Evolutionary conservation across 805 yeast genomes (phyloP).

Genomic region (Suhomyces vadensis): DNA sequence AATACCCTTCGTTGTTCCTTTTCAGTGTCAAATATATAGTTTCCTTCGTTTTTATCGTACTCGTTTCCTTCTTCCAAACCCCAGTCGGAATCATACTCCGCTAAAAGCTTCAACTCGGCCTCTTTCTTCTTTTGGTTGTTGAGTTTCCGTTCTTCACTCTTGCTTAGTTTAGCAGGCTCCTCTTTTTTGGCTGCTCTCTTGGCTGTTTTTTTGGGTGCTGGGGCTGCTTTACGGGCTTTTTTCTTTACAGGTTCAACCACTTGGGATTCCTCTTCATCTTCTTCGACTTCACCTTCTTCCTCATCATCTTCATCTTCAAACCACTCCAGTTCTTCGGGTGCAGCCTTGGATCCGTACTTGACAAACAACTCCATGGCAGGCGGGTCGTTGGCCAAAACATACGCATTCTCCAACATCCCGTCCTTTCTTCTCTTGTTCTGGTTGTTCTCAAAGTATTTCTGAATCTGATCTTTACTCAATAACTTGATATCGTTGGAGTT

Average conservation of each 20-base stretch:
- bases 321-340: slow-evolving; percentile 45
- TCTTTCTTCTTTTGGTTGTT: slow-evolving; percentile 11
- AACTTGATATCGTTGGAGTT: slow-evolving; percentile 50
- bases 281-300: slow-evolving; percentile 8
- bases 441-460: slow-evolving; percentile 29
- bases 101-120: slow-evolving; percentile 14
- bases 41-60: slow-evolving; percentile 25
- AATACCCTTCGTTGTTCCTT: slow-evolving; percentile 29
- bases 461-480: slow-evolving; percentile 45
- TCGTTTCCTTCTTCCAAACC: slow-evolving; percentile 41
- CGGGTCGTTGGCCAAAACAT: slow-evolving; percentile 50
- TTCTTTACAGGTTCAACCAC: slow-evolving; percentile 5
- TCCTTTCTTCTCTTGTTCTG: slow-evolving; percentile 38
- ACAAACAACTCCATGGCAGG: slow-evolving; percentile 44
- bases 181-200: slow-evolving; percentile 7
- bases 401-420: slow-evolving; percentile 50
- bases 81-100: slow-evolving; percentile 41
- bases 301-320: slow-evolving; percentile 15
- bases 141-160: slow-evolving; percentile 19
- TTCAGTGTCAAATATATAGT: slow-evolving; percentile 37
- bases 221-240: slow-evolving; percentile 9
- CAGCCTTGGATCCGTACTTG: slow-evolving; percentile 42
- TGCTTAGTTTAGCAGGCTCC: not conserved
- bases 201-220: slow-evolving; percentile 4
- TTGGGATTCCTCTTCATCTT: slow-evolving; percentile 15